phyloP scores from a whole-genome alignment of 1,139 yeast genomes.

The Pneumocystis murina region DNA sequence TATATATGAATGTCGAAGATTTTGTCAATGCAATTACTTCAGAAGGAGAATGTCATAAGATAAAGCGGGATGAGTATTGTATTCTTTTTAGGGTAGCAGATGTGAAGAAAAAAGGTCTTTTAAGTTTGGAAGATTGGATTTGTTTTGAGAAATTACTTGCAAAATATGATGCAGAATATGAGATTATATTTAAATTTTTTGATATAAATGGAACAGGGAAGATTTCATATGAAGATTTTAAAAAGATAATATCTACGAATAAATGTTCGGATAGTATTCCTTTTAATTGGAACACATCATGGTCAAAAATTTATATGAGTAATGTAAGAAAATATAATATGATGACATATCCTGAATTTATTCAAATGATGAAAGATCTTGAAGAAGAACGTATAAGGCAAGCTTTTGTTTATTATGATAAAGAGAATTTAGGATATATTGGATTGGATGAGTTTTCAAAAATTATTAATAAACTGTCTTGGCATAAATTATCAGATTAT shows the following conservation, averaged over 20 bases:
- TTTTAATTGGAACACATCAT: constrained; percentile 31
- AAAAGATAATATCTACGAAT: constrained; percentile 25
- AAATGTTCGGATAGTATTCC: constrained; percentile 26
- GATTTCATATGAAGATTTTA: constrained; percentile 29
- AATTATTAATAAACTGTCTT: constrained; percentile 26
- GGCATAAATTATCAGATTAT: constrained; percentile 31
- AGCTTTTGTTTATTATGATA: constrained; percentile 29
- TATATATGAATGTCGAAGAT: constrained; percentile 34
- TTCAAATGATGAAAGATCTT: constrained; percentile 32
- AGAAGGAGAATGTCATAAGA: constrained; percentile 30
- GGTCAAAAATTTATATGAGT: constrained; percentile 31
- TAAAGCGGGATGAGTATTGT: constrained; percentile 30
- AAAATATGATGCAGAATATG: constrained; percentile 26
- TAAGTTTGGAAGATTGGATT: constrained; percentile 17
- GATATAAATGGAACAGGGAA: constrained; percentile 28
- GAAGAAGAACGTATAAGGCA: constrained; percentile 35
- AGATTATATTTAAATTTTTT: constrained; percentile 31
- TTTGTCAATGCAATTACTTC: constrained; percentile 32
- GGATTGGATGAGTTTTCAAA: constrained; percentile 29
- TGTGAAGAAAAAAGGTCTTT: constrained; percentile 15
- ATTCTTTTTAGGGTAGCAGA: constrained; percentile 32
- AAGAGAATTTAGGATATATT: constrained; percentile 27
- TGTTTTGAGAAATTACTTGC: constrained; percentile 18
- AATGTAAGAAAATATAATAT: constrained; percentile 26
- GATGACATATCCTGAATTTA: constrained; percentile 30